Conservation (phyloP, 352 stramenopile genomes). For the Pythium dissimile region DNA sequence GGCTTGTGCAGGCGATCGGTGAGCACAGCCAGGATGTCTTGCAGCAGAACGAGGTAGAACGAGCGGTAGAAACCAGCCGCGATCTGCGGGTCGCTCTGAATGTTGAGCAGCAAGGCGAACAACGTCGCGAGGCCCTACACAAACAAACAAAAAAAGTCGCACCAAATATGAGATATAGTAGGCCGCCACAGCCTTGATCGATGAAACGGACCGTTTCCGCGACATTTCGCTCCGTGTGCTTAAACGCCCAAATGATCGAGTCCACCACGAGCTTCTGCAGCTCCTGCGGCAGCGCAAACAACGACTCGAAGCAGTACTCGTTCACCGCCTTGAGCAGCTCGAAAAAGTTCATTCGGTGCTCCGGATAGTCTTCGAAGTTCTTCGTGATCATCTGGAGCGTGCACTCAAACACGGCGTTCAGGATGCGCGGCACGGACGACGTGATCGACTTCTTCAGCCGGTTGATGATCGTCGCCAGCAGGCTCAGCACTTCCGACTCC, state of each 20-base stretch:
- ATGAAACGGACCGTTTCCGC: conserved; percentile 86
- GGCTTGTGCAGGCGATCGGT: conserved; percentile 99
- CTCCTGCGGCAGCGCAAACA: conserved; percentile 96
- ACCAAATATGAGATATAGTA: neutral
- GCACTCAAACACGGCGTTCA: conserved; percentile 97
- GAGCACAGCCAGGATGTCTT: conserved; percentile 97
- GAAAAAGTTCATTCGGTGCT: conserved; percentile 99
- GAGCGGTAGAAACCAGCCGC: conserved; percentile 97
- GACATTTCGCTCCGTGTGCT: conserved; percentile 99
- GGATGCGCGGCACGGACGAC: conserved; percentile 90
- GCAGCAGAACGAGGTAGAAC: conserved; percentile 93
- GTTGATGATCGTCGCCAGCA: conserved; percentile 96
- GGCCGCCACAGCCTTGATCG: too few species aligned
- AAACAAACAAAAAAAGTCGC: neutral
- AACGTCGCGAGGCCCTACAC: conserved; percentile 93
- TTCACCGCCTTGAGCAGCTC: conserved; percentile 95
- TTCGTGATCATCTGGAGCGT: conserved; percentile 99
- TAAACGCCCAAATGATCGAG: conserved; percentile 99
- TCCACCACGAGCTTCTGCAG: conserved; percentile 99
- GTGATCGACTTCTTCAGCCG: conserved; percentile 93
- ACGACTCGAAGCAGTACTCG: conserved; percentile 94
- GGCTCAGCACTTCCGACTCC: conserved; percentile 91
- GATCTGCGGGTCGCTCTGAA: conserved; percentile 93
- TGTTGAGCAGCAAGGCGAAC: conserved; percentile 95
- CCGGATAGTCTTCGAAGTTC: conserved; percentile 99